phyloP scores from a whole-genome alignment of 768 basidiomycete genomes.

The Boletus patriciae region DNA sequence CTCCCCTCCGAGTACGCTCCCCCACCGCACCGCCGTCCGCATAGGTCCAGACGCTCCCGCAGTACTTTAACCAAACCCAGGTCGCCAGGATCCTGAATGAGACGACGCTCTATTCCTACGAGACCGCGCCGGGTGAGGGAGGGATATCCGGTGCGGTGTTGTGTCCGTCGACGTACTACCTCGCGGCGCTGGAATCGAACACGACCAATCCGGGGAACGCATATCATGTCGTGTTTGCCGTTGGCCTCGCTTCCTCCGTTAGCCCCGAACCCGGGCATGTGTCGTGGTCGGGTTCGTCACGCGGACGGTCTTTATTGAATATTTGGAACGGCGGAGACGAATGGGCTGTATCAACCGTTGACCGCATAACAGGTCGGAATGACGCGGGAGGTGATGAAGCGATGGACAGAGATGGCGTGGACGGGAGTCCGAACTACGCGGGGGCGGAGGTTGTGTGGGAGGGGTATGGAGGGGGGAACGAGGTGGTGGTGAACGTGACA shows the following conservation, averaged over 20 bases:
- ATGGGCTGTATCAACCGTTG: constrained; percentile 18
- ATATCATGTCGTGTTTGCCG: constrained; percentile 15
- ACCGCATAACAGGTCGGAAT: background rate
- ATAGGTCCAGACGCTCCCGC: constrained; percentile 2
- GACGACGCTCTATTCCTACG: constrained; percentile 11
- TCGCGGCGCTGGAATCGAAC: constrained; percentile 15
- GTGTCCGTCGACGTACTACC: constrained; percentile 16
- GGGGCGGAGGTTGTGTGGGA: constrained; percentile 13
- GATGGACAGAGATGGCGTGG: constrained; percentile 16
- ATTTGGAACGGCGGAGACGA: constrained; percentile 17
- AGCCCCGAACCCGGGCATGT: constrained; percentile 11
- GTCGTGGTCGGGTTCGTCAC: constrained; percentile 16
- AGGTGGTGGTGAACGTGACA: constrained; percentile 10
- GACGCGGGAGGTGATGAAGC: constrained; percentile 6
- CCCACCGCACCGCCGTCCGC: constrained; percentile 11
- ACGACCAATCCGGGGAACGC: constrained; percentile 17
- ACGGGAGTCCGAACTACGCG: constrained; percentile 13
- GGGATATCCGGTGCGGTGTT: constrained; percentile 17
- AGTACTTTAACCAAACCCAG: constrained; percentile 10
- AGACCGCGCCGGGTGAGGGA: background rate
- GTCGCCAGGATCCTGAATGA: constrained; percentile 9
- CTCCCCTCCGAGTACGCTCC: constrained; percentile 20
- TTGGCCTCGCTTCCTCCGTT: background rate
- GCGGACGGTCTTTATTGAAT: constrained; percentile 22
- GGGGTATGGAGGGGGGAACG: constrained; percentile 7